Percentiles rank a stretch among this genome's conserved stretches.
phyloP scores from a whole-genome alignment of 768 basidiomycete species.

The Terana coerulea region DNA sequence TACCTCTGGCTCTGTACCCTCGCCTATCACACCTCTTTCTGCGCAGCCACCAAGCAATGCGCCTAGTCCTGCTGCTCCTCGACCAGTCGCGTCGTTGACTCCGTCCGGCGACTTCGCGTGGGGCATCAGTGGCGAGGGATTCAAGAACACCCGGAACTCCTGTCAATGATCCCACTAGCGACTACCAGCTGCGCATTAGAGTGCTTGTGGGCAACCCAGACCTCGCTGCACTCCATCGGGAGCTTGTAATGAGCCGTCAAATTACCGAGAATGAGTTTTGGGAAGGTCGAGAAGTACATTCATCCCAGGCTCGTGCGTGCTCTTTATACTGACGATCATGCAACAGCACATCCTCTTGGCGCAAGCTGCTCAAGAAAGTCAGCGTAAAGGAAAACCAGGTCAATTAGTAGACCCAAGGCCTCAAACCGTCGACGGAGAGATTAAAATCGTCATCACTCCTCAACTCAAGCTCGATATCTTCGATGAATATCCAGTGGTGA shows the following conservation, averaged over 20 bases:
- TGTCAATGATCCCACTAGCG: constrained; percentile 56
- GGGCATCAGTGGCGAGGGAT: constrained; percentile 58
- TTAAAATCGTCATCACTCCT: constrained; percentile 86
- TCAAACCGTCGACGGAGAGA: constrained; percentile 80
- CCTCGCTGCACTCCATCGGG: constrained; percentile 76
- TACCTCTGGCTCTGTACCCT: constrained; percentile 11
- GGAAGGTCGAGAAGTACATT: constrained; percentile 86
- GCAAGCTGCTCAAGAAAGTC: constrained; percentile 68
- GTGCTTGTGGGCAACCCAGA: constrained; percentile 78
- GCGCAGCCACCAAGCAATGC: constrained; percentile 22
- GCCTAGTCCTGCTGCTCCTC: constrained; percentile 22
- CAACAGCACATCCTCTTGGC: constrained; percentile 70
- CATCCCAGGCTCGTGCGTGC: constrained; percentile 13
- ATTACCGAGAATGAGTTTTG: constrained; percentile 95
- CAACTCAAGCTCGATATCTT: constrained; percentile 95
- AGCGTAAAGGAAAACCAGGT: constrained; percentile 78
- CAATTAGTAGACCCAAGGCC: constrained; percentile 87
- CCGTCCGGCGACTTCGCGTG: constrained; percentile 54
- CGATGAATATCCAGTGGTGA: constrained; percentile 95
- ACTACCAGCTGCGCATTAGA: constrained; percentile 73
- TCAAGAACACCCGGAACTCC: constrained; percentile 46
- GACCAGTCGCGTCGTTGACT: constrained; percentile 40
- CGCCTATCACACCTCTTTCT: constrained; percentile 24
- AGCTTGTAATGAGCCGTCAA: constrained; percentile 80
- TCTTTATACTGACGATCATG: constrained; percentile 23